Evolutionary conservation across 2,329 filamentous ascomycete genomes (phyloP), one percentile per base, ranked within the genome.

Genomic region (Stenocarpella maydis): DNA sequence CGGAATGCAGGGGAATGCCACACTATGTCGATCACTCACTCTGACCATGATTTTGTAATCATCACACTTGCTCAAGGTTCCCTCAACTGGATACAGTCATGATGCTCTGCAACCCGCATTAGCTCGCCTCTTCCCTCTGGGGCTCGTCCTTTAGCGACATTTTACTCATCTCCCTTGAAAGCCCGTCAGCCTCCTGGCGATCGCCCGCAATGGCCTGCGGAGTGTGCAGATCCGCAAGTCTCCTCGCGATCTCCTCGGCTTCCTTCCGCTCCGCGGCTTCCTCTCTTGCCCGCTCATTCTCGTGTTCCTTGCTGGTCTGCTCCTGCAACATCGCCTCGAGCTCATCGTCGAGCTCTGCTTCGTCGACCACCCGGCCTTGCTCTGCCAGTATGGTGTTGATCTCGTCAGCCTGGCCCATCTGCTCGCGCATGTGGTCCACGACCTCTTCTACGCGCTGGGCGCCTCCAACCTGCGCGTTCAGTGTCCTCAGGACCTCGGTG

Each of bases 291-390:
- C 91, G 76, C 31, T 82, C 85, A 72, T 87, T 84, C 45, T 79
- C 80, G 70, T 82, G 81, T 70, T 84, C 82, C 69, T 88, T 85
- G 76, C 87, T 86, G 75, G 83, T 82, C 72, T 76, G 80, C 74
- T 89, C 87, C 73, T 88, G 82, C 80, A 95, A 90, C 82, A 99
- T 82, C 4, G 86, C 90, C 73, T 92, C 91, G 55, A 98, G 85
- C 82, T 98, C 95, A 71, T 95, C 92, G 74, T 98, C 94, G 67
- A 98, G 88, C 78, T 97, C 95, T 24, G 77, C 86, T 76, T 97
- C 95, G 78, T 97, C 93, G 39, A 97, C 84, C 1, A 78, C 77
- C 17, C 81, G 82, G 15, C 82, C 84, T 8, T 81, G 80, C 74
- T 96, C 93, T 65, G 90, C 89, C 72, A 98, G 86, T 49, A 95